Evolutionary conservation across 257 asterid genomes (phyloP), one percentile per base, ranked within the genome.

Genomic region (Nicotiana knightiana): DNA sequence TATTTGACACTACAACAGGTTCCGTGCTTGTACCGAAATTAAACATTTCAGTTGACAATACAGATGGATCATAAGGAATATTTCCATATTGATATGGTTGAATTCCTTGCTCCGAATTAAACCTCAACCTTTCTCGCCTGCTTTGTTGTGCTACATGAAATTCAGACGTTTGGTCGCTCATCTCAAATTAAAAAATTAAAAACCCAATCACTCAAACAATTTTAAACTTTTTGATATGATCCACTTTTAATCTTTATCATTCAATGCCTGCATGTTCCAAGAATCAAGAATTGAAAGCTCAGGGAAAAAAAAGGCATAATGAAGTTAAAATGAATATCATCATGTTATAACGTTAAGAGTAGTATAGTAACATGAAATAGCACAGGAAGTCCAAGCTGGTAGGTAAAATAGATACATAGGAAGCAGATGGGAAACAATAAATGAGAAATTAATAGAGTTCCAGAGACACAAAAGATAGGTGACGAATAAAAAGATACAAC

Each of bases 131-230:
- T 37, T 93, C 94, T 6, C 98, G 88, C 26, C 97, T 93, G 88
- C 92, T 91, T 86, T 90, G 92, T 64, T 93, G 97, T 4, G 96
- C 97, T 11, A 91, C 93, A 84, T 92, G 98, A 83, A 88, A 79
- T 9, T 91, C 94, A 3, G 91, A 84, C 63, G 89, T 73, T 10
- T 84, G 86, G 17, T 85, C 84, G 70, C 88, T 88, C 85, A 82
- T 92, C 82, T 91, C 92, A 92, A 30, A 37, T 48, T 16, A 6
- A 11, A 17, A 61, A 77, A 1, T 35, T 32, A 17, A 81, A 30
- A 30, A 26, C 24, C 58, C 61, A 80, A 66, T 16, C 39, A n/a
- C 39, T 43, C 3, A 7, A 66, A 77, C 16, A 10, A 78, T 78
- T 46, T n/a, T 26, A 5, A 0, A 6, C 6, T 13, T 73, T 43